Evolutionary conservation across 2,329 filamentous ascomycete species (phyloP).

Genomic region (Colletotrichum navitas): DNA sequence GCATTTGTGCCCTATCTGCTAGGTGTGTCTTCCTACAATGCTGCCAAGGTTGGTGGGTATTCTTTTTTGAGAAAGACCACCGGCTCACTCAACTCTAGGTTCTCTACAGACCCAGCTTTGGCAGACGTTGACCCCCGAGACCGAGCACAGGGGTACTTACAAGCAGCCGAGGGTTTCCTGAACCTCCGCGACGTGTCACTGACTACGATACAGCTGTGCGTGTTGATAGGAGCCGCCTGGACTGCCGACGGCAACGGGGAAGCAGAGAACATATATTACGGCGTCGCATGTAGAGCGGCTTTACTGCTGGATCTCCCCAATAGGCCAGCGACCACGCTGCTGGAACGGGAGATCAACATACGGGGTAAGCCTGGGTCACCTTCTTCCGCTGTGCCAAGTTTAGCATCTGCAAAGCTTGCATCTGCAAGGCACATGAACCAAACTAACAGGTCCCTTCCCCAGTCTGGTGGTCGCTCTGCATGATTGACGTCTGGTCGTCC

Average conservation of each 20-base stretch:
- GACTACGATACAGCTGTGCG: slow-evolving; percentile 54
- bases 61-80: neutral
- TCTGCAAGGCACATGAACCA: slow-evolving; percentile 34
- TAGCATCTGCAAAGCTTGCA: slow-evolving; percentile 9
- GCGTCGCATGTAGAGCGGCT: slow-evolving; percentile 52
- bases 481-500: slow-evolving; percentile 45
- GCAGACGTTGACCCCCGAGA: slow-evolving; percentile 43
- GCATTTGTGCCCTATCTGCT: slow-evolving; percentile 47
- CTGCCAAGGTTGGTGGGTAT: neutral
- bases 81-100: slow-evolving; percentile 39
- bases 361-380: slow-evolving; percentile 43
- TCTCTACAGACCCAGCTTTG: slow-evolving; percentile 45
- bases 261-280: slow-evolving; percentile 55
- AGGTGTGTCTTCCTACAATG: slow-evolving; percentile 34
- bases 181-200: slow-evolving; percentile 54
- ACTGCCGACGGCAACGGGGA: slow-evolving; percentile 52
- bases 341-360: slow-evolving; percentile 53
- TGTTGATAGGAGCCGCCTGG: slow-evolving; percentile 53
- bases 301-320: slow-evolving; percentile 53
- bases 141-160: slow-evolving; percentile 43
- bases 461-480: slow-evolving; percentile 46
- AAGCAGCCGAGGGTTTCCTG: slow-evolving; percentile 46
- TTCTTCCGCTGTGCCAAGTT: slow-evolving; percentile 6
- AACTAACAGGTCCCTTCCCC: slow-evolving; percentile 26
- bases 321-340: slow-evolving; percentile 43